Evolutionary conservation across 257 asterid genomes (phyloP), one percentile per base, ranked within the genome.

Genomic region (Capsicum pubescens): DNA sequence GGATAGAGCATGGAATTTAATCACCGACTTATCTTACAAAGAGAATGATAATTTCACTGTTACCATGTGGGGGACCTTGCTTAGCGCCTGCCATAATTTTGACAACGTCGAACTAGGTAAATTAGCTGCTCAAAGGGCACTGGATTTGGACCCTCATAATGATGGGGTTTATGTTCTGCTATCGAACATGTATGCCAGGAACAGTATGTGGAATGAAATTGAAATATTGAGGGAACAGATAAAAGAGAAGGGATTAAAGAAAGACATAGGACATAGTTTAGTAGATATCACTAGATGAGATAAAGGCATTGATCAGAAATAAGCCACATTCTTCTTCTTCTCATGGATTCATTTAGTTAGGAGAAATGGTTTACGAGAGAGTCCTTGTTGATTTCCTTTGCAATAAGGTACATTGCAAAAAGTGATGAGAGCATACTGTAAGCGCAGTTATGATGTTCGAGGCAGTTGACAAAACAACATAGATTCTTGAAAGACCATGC

Each of bases 11-110:
- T 92, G 93, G 90, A 82, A 84, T 39, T 52, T 93, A 50, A 81
- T 95, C 4, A 70, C 59, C 57, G 91, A 88, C 88, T 74, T 92
- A 87, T 90, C 93, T 42, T 36, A 19, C 52, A 57, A 39, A 70
- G 92, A 42, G 17, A 87, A 77, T 8, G 83, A 46, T 83, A 67
- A 80, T 6, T 81, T 63, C 21, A 67, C 90, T 17, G 83, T 92
- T 35, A 87, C 98, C 55, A 84, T 91, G 94, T 96, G 99, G 98
- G 98, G 97, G 16, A 85, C 99, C 9, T 85, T 96, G 90, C 97
- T 94, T 52, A 90, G 87, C 76, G 97, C 98, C 3, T 93, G 98
- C 88, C 88, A 64, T 56, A 97, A 96, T 77, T 83, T 87, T 87
- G 99, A 97, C 76, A 90, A 94, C 88, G 88, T 93, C 32, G 89